Evolutionary conservation across 768 basidiomycete genomes (phyloP).

Genomic region (Russula sp.): DNA sequence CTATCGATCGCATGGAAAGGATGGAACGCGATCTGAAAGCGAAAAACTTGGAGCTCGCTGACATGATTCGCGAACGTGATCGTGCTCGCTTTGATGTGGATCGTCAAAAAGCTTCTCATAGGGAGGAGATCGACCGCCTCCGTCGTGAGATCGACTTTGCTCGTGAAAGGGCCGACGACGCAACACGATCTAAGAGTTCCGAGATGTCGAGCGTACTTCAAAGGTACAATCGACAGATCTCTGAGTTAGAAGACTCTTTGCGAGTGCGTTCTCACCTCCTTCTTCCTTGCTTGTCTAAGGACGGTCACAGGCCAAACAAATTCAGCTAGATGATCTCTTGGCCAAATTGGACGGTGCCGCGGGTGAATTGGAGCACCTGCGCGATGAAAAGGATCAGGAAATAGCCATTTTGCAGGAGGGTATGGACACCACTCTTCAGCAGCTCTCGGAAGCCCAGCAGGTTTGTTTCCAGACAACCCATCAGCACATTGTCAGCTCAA

Average conservation of each 20-base stretch:
- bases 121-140: slow-evolving; percentile 89
- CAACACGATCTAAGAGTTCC: slow-evolving; percentile 82
- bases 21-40: slow-evolving; percentile 98
- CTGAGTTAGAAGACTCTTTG: slow-evolving; percentile 93
- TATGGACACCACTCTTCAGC: slow-evolving; percentile 86
- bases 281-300: slow-evolving; percentile 1
- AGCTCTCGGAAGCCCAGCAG: slow-evolving; percentile 80
- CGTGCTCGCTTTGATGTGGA: slow-evolving; percentile 94
- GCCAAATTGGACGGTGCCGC: slow-evolving; percentile 67
- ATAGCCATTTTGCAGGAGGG: slow-evolving; percentile 92
- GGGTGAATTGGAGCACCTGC: slow-evolving; percentile 69
- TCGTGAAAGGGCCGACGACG: slow-evolving; percentile 96
- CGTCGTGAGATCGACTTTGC: slow-evolving; percentile 91
- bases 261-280: slow-evolving; percentile 45
- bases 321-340: slow-evolving; percentile 91
- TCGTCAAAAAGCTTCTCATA: slow-evolving; percentile 86
- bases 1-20: slow-evolving; percentile 95
- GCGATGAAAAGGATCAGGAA: slow-evolving; percentile 97
- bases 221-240: slow-evolving; percentile 94
- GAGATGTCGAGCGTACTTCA: slow-evolving; percentile 82
- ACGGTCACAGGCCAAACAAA: slow-evolving; percentile 72
- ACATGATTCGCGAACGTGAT: slow-evolving; percentile 98
- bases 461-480: slow-evolving; percentile 34
- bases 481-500: slow-evolving; percentile 6
- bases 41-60: slow-evolving; percentile 97